Evolutionary conservation across 139 green algal genomes (phyloP).

Genomic region (Mesotaenium endlicherianum): DNA sequence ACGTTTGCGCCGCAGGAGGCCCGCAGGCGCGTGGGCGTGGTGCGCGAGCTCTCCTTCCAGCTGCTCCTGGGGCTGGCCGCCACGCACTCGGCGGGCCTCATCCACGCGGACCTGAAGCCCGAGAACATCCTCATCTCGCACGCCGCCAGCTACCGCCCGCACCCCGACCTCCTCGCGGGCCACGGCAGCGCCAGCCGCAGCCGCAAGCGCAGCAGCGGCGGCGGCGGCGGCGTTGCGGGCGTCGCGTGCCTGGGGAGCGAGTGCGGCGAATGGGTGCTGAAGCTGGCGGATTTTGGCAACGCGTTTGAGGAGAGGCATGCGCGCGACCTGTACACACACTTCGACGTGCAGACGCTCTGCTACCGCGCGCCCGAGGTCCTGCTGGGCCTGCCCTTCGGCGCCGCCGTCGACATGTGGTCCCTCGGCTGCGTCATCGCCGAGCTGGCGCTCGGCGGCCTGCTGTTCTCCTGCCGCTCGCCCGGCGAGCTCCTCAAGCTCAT

Average conservation of each 20-base stretch:
- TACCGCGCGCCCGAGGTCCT: constrained; percentile 69
- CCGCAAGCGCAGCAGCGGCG: neutral
- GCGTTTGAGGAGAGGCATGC: constrained; percentile 61
- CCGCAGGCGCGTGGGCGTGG: neutral
- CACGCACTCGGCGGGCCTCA: neutral
- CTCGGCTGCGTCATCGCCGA: constrained; percentile 81
- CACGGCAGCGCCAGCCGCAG: neutral
- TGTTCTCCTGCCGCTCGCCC: constrained; percentile 57
- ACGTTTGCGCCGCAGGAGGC: no score
- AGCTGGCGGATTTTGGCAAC: constrained; percentile 85
- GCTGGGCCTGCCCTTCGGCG: constrained; percentile 65
- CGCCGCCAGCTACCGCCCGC: no score
- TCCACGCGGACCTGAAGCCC: constrained; percentile 14
- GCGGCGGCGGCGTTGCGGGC: neutral
- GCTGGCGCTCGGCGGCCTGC: constrained; percentile 68
- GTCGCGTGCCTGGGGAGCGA: neutral
- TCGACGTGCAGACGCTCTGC: constrained; percentile 79
- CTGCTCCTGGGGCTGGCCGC: neutral
- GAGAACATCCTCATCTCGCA: constrained; percentile 7
- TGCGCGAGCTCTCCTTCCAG: neutral
- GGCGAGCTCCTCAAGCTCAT: constrained; percentile 13
- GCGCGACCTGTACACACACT: constrained; percentile 62
- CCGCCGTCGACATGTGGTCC: constrained; percentile 82
- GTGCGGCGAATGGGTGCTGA: no score
- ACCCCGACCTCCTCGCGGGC: neutral